These are phyloP conservation scores for Claviceps monticola DNA, from an alignment of 2,329 filamentous ascomycete genomes.

Conservation along the genomic window DNA sequence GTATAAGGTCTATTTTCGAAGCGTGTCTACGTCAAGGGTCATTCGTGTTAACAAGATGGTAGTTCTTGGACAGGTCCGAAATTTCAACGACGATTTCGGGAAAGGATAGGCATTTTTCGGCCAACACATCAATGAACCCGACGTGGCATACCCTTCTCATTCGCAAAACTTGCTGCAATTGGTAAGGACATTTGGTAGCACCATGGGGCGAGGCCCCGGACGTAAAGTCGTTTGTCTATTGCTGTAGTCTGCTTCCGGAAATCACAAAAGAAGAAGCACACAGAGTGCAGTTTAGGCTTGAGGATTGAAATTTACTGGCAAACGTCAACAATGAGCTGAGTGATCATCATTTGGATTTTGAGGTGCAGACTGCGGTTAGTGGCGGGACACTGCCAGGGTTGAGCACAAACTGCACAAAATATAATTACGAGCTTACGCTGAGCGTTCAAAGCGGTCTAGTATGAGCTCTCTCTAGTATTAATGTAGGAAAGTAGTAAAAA, in stretches of 20 bases:
- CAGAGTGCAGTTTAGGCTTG: background rate
- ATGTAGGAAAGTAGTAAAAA: too few relatives aligned
- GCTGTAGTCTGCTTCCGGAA: background rate
- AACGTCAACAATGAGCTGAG: background rate
- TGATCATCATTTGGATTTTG: background rate
- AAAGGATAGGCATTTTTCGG: background rate
- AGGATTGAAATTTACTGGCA: background rate
- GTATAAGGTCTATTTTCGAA: too few relatives aligned
- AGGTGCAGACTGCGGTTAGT: background rate
- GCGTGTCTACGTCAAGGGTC: background rate
- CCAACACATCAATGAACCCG: background rate
- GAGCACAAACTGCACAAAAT: too few relatives aligned
- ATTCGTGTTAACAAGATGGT: background rate
- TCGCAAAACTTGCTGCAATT: background rate
- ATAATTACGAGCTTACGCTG: too few relatives aligned
- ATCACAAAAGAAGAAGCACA: background rate
- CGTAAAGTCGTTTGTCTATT: background rate
- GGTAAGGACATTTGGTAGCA: background rate
- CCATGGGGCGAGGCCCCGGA: background rate
- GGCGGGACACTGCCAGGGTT: background rate
- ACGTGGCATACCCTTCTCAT: background rate
- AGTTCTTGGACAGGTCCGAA: background rate
- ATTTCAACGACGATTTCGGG: background rate
- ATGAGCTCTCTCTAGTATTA: too few relatives aligned
- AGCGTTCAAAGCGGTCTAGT: too few relatives aligned